phyloP scores from a whole-genome alignment of 73 alveolate genomes.

The Symbiodinium pilosum region DNA sequence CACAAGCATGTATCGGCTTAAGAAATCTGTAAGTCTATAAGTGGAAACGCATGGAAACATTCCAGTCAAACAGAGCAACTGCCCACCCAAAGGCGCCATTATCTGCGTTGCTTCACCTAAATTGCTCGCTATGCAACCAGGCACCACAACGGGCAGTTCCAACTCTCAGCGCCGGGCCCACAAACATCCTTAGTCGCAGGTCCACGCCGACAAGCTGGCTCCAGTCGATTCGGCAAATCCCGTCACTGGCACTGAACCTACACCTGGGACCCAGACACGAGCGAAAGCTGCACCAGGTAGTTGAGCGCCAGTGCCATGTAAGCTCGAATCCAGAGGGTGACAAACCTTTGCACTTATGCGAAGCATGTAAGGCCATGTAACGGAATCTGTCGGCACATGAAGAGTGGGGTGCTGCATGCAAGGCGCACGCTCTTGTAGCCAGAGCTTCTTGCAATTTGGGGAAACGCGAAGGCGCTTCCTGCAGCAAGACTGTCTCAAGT shows the following conservation, averaged over 20 bases:
- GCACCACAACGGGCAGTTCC: no score
- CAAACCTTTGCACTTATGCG: neutral
- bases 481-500: no score
- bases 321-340: constrained; percentile 31
- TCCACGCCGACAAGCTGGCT: neutral
- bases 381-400: neutral
- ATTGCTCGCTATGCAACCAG: neutral
- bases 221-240: neutral
- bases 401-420: neutral
- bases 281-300: constrained; percentile 22
- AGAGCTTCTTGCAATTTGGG: constrained; percentile 65
- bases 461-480: constrained; percentile 71
- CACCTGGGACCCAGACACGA: constrained; percentile 30
- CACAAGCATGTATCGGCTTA: neutral
- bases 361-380: neutral
- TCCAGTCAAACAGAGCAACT: neutral
- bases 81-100: constrained; percentile 77
- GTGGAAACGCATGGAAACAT: neutral
- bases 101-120: constrained; percentile 85
- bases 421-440: constrained; percentile 31
- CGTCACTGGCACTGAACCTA: no score
- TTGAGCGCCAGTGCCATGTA: constrained; percentile 61
- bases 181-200: constrained; percentile 52
- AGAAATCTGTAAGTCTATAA: neutral
- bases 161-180: no score